These are phyloP conservation scores for Pilaira anomala DNA, from an alignment of 192 early-diverging fungal species.

Conservation along the genomic window DNA sequence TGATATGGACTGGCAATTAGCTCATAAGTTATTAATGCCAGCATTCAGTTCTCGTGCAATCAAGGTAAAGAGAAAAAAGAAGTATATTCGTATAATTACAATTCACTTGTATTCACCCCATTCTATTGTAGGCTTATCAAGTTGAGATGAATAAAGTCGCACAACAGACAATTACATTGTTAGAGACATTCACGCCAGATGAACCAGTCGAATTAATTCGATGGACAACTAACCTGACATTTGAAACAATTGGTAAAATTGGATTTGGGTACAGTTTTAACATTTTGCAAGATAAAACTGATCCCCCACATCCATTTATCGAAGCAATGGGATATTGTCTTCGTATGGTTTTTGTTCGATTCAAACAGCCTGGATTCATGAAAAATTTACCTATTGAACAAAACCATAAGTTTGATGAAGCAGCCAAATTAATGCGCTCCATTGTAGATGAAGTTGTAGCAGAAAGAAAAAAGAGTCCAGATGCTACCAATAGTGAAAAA, in stretches of 20 bases:
- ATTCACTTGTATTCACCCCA: slow-evolving; percentile 36
- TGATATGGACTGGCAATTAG: slow-evolving; percentile 53
- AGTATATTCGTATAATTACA: slow-evolving; percentile 35
- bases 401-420: slow-evolving; percentile 40
- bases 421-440: slow-evolving; percentile 39
- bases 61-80: slow-evolving; percentile 17
- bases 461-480: slow-evolving; percentile 40
- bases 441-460: slow-evolving; percentile 47
- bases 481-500: slow-evolving; percentile 30
- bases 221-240: slow-evolving; percentile 56
- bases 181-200: slow-evolving; percentile 29
- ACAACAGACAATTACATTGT: slow-evolving; percentile 23
- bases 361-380: slow-evolving; percentile 32
- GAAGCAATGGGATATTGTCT: slow-evolving; percentile 40
- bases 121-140: slow-evolving; percentile 30
- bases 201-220: slow-evolving; percentile 37
- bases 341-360: slow-evolving; percentile 31
- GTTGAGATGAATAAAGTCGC: slow-evolving; percentile 44
- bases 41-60: slow-evolving; percentile 46
- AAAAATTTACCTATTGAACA: slow-evolving; percentile 44
- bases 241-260: slow-evolving; percentile 51
- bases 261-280: slow-evolving; percentile 55
- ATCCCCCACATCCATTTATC: slow-evolving; percentile 20
- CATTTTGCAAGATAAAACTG: slow-evolving; percentile 16
- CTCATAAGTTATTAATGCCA: slow-evolving; percentile 58